A percentile compares a stretch with the other conserved stretches of the same genome.
Evolutionary conservation across 768 basidiomycete species (phyloP).

Genomic region (Paxillus involutus): DNA sequence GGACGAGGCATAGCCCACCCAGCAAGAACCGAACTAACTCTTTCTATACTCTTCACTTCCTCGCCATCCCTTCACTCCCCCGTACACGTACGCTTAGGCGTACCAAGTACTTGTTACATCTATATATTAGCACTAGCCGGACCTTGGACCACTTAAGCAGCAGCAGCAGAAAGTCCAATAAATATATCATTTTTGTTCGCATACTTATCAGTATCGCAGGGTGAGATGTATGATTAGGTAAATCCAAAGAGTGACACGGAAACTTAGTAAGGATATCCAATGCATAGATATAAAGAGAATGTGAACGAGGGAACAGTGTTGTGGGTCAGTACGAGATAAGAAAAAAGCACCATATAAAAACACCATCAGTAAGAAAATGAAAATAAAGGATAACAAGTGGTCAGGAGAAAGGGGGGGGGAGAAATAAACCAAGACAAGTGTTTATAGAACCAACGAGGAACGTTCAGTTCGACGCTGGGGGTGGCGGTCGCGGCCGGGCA

Average conservation of each 20-base stretch:
- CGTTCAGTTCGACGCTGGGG: neutral
- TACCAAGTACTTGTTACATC: no score
- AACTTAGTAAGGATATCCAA: neutral
- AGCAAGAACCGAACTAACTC: no score
- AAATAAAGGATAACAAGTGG: neutral
- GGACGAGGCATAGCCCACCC: no score
- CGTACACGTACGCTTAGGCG: no score
- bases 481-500: constrained; percentile 8
- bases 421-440: neutral
- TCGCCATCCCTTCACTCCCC: no score
- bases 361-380: neutral
- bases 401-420: neutral
- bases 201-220: neutral
- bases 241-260: neutral
- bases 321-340: no score
- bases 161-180: neutral
- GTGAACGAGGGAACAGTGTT: neutral
- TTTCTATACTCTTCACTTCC: no score
- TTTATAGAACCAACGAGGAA: neutral
- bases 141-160: no score
- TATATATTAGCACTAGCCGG: no score
- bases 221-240: neutral
- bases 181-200: neutral
- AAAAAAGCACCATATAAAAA: no score
- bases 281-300: neutral